Evolutionary conservation across 805 yeast species (phyloP).

Genomic region (Wickerhamiella hasegawae): DNA sequence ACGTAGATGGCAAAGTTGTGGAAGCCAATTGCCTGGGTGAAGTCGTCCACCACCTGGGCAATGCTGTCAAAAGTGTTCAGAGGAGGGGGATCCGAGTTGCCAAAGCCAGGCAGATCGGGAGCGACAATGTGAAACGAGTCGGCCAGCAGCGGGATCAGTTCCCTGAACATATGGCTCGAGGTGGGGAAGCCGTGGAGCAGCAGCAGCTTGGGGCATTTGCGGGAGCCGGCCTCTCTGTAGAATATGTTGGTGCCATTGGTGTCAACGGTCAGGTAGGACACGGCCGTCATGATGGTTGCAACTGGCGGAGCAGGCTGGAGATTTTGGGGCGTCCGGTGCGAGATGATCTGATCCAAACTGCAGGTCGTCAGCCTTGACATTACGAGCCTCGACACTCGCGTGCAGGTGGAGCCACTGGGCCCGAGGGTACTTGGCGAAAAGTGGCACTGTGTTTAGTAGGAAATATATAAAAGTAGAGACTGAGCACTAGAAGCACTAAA

Average conservation of each 20-base stretch:
- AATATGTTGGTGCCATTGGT: constrained; percentile 20
- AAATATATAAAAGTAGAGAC: too few species aligned
- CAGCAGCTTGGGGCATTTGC: constrained; percentile 20
- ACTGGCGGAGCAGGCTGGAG: too few species aligned
- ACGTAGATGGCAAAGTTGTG: constrained; percentile 23
- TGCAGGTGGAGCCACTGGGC: too few species aligned
- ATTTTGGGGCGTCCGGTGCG: too few species aligned
- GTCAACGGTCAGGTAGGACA: neutral
- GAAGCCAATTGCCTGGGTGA: constrained; percentile 19
- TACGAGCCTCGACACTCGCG: too few species aligned
- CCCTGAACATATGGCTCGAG: constrained; percentile 27
- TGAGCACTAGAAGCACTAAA: too few species aligned
- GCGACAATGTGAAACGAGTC: constrained; percentile 26
- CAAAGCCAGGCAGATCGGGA: constrained; percentile 32
- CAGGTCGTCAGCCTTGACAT: too few species aligned
- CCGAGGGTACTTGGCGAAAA: too few species aligned
- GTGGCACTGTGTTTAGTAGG: too few species aligned
- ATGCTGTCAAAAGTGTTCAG: constrained; percentile 21
- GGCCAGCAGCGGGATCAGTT: constrained; percentile 25
- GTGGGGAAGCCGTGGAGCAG: constrained; percentile 32
- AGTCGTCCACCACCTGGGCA: constrained; percentile 21
- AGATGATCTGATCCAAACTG: too few species aligned
- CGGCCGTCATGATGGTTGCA: neutral
- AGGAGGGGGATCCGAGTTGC: constrained; percentile 23
- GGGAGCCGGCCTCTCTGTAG: constrained; percentile 27